Evolutionary conservation across 2,329 filamentous ascomycete genomes (phyloP).

Genomic region (Paracoccidioides brasiliensis): DNA sequence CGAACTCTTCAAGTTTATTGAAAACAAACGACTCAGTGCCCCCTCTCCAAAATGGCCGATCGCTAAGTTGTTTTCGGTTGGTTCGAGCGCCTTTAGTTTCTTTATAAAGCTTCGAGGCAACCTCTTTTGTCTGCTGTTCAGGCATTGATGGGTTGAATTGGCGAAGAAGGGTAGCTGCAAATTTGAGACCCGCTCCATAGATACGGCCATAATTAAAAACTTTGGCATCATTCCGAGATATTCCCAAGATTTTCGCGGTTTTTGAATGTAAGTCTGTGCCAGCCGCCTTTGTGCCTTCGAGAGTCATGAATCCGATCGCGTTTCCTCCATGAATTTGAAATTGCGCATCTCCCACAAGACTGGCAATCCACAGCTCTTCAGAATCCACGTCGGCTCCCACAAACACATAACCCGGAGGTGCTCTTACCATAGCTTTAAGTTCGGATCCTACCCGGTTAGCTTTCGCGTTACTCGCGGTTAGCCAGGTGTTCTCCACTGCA

Average conservation of each 20-base stretch:
- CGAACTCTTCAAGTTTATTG: conserved; percentile 95
- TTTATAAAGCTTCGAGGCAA: conserved; percentile 68
- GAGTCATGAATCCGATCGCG: conserved; percentile 96
- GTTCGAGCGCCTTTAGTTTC: conserved; percentile 87
- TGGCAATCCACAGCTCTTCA: conserved; percentile 96
- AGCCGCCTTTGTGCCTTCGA: conserved; percentile 87
- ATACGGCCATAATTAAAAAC: conserved; percentile 98
- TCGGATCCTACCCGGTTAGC: conserved; percentile 91
- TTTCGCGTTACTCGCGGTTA: conserved; percentile 95
- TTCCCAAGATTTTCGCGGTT: conserved; percentile 81
- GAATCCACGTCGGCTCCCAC: conserved; percentile 97
- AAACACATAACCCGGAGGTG: conserved; percentile 80
- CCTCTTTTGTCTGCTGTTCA: conserved; percentile 62
- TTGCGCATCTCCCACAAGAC: conserved; percentile 81
- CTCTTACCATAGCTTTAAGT: conserved; percentile 90
- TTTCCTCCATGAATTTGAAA: conserved; percentile 94
- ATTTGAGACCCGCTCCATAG: conserved; percentile 92
- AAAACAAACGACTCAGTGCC: conserved; percentile 97
- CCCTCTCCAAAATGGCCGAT: conserved; percentile 80
- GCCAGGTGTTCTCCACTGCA: conserved; percentile 95
- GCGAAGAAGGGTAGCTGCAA: conserved; percentile 74
- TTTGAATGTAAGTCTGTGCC: conserved; percentile 91
- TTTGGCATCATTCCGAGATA: conserved; percentile 89
- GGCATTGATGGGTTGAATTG: conserved; percentile 84
- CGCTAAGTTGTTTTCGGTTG: conserved; percentile 55